A percentile compares a stretch with the other conserved stretches of the same genome.
phyloP scores from a whole-genome alignment of 129 eudicot species.

The Ambrosia trifida region DNA sequence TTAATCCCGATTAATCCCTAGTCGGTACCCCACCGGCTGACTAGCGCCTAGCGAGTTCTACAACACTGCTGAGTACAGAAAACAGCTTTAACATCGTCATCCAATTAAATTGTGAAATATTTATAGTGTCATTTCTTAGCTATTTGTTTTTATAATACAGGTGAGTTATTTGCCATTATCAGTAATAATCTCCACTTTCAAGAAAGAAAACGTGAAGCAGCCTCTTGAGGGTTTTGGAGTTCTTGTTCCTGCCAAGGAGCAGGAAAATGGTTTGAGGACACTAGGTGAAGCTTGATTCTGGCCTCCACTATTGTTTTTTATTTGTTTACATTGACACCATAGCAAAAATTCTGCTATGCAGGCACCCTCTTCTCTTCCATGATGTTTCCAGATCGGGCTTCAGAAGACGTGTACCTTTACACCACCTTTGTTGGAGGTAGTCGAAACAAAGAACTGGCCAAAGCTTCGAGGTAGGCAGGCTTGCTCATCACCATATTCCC shows the following conservation, averaged over 20 bases:
- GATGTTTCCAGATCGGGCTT: slow-evolving; percentile 98
- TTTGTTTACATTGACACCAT: not conserved
- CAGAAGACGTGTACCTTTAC: slow-evolving; percentile 68
- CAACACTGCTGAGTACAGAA: slow-evolving; percentile 18
- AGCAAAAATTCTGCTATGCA: slow-evolving; percentile 38
- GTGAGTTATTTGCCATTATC: slow-evolving; percentile 85
- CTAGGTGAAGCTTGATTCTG: slow-evolving; percentile 59
- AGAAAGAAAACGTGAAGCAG: slow-evolving; percentile 72
- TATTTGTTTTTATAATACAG: slow-evolving; percentile 44
- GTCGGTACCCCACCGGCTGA: too few species aligned
- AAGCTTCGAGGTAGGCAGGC: slow-evolving; percentile 73
- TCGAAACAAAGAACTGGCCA: slow-evolving; percentile 82
- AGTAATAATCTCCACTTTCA: slow-evolving; percentile 80
- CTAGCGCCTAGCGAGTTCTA: too few species aligned
- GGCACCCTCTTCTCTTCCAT: slow-evolving; percentile 96
- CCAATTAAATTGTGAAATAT: not conserved
- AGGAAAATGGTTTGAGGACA: slow-evolving; percentile 82
- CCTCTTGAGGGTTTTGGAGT: slow-evolving; percentile 99
- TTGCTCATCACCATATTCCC: not conserved
- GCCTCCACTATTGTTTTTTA: not conserved
- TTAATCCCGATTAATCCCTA: too few species aligned
- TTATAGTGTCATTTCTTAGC: slow-evolving; percentile 14
- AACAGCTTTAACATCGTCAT: not conserved
- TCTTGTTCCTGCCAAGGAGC: slow-evolving; percentile 91
- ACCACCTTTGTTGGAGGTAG: slow-evolving; percentile 98